Evolutionary conservation across 257 asterid genomes (phyloP).

Genomic region (Catharanthus roseus): DNA sequence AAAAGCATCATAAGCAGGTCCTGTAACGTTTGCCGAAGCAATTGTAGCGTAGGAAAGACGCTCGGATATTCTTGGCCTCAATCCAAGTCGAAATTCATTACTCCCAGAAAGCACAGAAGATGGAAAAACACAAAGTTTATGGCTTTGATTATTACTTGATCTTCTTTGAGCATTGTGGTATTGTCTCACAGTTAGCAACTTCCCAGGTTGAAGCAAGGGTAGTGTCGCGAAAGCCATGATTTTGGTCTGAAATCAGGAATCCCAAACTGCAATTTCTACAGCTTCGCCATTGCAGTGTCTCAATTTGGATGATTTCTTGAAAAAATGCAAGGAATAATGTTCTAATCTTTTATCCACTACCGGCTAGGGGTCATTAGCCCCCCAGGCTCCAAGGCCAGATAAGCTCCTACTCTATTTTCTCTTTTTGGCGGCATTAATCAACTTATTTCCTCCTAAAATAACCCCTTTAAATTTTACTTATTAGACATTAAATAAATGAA

Average conservation of each 20-base stretch:
- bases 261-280: background rate
- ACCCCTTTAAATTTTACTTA: too few relatives aligned
- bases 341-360: too few relatives aligned
- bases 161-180: background rate
- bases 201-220: background rate
- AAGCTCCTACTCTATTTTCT: too few relatives aligned
- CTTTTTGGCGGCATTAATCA: too few relatives aligned
- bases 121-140: slow-evolving; percentile 11
- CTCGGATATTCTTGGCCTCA: background rate
- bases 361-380: too few relatives aligned
- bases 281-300: background rate
- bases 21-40: slow-evolving; percentile 57
- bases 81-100: slow-evolving; percentile 10
- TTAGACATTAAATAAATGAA: too few relatives aligned
- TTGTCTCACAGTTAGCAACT: background rate
- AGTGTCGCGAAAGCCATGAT: background rate
- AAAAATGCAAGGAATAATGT: background rate
- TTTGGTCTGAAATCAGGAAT: background rate
- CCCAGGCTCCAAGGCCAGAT: too few relatives aligned
- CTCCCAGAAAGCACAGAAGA: slow-evolving; percentile 21
- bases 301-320: background rate
- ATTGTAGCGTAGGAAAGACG: slow-evolving; percentile 11
- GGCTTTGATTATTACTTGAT: slow-evolving; percentile 8
- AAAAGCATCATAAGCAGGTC: slow-evolving; percentile 72
- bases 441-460: too few relatives aligned